Evolutionary conservation across 2,329 filamentous ascomycete species (phyloP), one percentile per base, ranked within the genome.

Genomic region (Biscogniauxia sp.): DNA sequence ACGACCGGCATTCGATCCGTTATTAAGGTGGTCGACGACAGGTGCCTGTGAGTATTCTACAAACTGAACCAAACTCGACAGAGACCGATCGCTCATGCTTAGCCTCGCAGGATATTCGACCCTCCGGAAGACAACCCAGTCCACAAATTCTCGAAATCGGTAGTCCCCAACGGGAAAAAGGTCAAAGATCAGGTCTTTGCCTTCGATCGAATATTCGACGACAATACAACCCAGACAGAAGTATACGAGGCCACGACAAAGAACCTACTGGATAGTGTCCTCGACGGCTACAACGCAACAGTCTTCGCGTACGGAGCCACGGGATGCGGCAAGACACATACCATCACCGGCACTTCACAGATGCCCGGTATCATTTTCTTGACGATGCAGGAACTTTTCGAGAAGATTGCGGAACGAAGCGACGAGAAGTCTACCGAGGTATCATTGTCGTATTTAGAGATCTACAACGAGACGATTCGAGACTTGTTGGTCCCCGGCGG

Each of bases 291-390:
- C 82, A 99, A 99, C 80, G 95, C 95, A 54, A 99, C 95, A 0
- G 95, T 99, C 4, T 99, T 99, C 74, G 95, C 95, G 55, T 99
- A 99, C 76, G 95, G 95, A 68, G 95, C 95, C 49, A 99, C 95
- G 0, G 95, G 95, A 49, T 99, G 95, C 76, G 95, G 95, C 76
- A 99, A 99, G 80, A 99, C 95, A 23, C 95, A 99, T 76, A 99
- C 95, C 9, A 99, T 99, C 71, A 92, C 89, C 2, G 95, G 95
- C 67, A 97, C 94, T 0, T 79, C 92, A 1, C 91, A 96, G 74
- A 90, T 96, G 72, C 95, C 95, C 0, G 95, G 95, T 60, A 98
- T 99, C 71, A 99, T 99, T 74, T 99, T 98, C 78, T 80, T 99
- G 70, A 98, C 95, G 0, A 99, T 99, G 93, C 94, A 98, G 76